These are phyloP conservation scores for Penicillium ochrochloron DNA, from an alignment of 495 filamentous ascomycete species.

Conservation along the genomic window DNA sequence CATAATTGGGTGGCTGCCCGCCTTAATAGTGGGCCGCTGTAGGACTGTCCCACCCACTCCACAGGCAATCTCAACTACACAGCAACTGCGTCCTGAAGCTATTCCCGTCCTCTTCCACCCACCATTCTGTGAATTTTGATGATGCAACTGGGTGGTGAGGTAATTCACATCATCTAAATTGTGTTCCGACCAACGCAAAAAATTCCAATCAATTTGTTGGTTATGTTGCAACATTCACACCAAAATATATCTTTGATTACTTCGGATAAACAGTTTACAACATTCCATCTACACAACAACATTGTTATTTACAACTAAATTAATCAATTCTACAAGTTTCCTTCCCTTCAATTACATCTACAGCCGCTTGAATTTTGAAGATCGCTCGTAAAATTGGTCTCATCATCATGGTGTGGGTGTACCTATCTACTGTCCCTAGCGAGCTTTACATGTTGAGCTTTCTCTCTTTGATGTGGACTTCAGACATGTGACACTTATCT, in stretches of 20 bases:
- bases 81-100: constrained; percentile 6
- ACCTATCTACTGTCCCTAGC: background rate
- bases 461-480: background rate
- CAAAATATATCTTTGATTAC: background rate
- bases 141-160: constrained; percentile 5
- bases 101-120: constrained; percentile 6
- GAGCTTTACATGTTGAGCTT: background rate
- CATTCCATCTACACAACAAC: background rate
- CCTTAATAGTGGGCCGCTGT: background rate
- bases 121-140: background rate
- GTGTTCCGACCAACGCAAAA: background rate
- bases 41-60: background rate
- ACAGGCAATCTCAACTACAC: constrained; percentile 5
- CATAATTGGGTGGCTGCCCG: background rate
- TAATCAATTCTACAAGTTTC: too few relatives aligned
- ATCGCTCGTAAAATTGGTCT: background rate
- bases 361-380: too few relatives aligned
- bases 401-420: background rate
- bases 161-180: background rate
- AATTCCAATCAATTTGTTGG: background rate
- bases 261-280: background rate
- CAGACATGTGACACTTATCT: background rate
- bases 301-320: background rate
- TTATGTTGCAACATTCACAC: background rate
- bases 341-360: too few relatives aligned